Evolutionary conservation across 257 asterid genomes (phyloP).

Genomic region (Solanum medicagineum): DNA sequence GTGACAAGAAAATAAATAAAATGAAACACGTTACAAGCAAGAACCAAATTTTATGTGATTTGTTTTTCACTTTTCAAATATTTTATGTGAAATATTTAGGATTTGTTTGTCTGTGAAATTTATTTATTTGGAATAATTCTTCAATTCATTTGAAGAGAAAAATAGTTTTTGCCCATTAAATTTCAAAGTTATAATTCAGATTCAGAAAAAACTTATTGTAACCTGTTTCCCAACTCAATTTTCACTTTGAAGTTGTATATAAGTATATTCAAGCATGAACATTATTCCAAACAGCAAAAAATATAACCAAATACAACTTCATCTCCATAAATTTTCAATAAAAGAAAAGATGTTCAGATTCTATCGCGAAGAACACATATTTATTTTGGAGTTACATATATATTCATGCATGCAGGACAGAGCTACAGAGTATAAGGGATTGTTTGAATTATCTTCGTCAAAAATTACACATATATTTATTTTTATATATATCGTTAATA

Average conservation of each 20-base stretch:
- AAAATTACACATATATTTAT: neutral
- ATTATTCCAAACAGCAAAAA: neutral
- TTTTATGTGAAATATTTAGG: neutral
- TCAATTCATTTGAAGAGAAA: neutral
- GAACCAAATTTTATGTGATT: neutral
- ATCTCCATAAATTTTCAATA: neutral
- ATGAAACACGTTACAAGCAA: neutral
- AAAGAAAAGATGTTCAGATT: neutral
- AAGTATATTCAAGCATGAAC: neutral
- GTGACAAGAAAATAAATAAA: neutral
- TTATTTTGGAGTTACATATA: neutral
- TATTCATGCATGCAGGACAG: neutral
- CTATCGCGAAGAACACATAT: neutral
- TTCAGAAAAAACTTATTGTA: no score
- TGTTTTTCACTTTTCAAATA: neutral
- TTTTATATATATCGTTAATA: neutral
- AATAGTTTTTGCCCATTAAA: neutral
- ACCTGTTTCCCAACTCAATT: no score
- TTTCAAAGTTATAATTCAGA: neutral
- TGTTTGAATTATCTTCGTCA: no score
- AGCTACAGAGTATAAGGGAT: neutral
- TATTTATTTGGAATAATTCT: neutral
- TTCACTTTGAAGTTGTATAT: neutral
- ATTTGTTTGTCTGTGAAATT: neutral
- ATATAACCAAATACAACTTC: neutral